Conservation (phyloP, 164 flowering plant genomes). For the Nymphaea colorata region DNA sequence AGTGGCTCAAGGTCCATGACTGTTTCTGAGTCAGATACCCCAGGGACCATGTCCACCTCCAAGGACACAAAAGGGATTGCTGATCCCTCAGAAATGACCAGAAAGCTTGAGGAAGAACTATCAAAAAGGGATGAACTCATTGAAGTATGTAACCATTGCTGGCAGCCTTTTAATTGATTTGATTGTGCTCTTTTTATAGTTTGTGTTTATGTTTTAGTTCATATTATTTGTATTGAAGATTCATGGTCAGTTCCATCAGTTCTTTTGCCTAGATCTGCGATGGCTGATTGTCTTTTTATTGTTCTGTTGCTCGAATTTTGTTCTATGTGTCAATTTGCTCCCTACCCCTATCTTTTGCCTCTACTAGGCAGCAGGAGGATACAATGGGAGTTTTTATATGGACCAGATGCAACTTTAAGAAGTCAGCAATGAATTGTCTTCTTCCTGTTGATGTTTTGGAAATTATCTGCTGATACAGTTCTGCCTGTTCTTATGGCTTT, state of each 20-base stretch:
- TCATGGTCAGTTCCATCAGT: background rate
- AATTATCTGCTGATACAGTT: too few species aligned
- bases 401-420: too few species aligned
- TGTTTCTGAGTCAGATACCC: conserved; percentile 28
- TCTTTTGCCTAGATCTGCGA: background rate
- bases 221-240: background rate
- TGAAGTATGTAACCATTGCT: conserved; percentile 44
- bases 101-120: conserved; percentile 92
- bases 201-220: background rate
- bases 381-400: too few species aligned
- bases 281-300: too few species aligned
- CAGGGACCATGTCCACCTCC: conserved; percentile 18
- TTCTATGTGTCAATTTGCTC: too few species aligned
- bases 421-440: too few species aligned
- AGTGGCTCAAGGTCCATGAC: conserved; percentile 25
- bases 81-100: conserved; percentile 60
- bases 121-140: conserved; percentile 87
- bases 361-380: too few species aligned
- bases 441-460: too few species aligned
- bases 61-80: conserved; percentile 31
- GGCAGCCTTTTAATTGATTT: background rate
- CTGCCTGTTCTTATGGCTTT: too few species aligned
- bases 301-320: too few species aligned
- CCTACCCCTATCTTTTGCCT: too few species aligned
- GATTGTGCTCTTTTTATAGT: too few species aligned